Percentiles rank a stretch among this genome's conserved stretches.
Conservation (phyloP, 1,139 yeast species). For the Taphrina deformans region DNA sequence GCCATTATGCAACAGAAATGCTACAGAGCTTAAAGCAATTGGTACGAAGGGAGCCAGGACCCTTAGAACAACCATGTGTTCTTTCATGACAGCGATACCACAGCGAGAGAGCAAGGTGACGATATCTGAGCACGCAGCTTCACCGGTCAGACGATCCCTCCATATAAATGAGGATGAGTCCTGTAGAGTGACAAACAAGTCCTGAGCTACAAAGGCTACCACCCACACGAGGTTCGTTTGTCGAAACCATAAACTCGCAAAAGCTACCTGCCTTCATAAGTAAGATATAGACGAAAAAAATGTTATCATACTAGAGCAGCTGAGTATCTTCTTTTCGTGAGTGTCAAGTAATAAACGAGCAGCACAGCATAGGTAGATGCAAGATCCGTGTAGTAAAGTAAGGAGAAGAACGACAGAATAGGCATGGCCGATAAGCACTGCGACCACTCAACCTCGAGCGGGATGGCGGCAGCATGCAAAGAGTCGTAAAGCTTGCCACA, state of each 20-base stretch:
- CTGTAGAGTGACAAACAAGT: not conserved
- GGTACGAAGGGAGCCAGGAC: conserved; percentile 20
- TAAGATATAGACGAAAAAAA: not conserved
- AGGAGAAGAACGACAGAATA: conserved; percentile 66
- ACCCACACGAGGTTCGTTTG: conserved; percentile 93
- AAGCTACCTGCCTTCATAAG: conserved; percentile 25
- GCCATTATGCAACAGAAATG: conserved; percentile 62
- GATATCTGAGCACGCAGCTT: not conserved
- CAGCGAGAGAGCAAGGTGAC: not conserved
- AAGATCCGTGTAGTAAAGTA: conserved; percentile 85
- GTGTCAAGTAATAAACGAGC: conserved; percentile 49
- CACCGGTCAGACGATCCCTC: not conserved
- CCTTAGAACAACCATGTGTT: not conserved
- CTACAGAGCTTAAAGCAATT: conserved; percentile 56
- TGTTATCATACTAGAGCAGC: conserved; percentile 18
- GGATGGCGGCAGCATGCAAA: conserved; percentile 44
- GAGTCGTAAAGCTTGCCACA: conserved; percentile 39
- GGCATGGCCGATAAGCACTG: conserved; percentile 59
- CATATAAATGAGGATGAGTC: not conserved
- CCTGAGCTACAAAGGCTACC: conserved; percentile 42
- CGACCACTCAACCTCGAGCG: conserved; percentile 17
- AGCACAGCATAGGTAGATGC: conserved; percentile 79
- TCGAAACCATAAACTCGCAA: conserved; percentile 59
- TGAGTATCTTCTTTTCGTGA: conserved; percentile 10
- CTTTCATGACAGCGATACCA: not conserved